Conservation (phyloP, 805 yeast species). For the Teunomyces kruisii region DNA sequence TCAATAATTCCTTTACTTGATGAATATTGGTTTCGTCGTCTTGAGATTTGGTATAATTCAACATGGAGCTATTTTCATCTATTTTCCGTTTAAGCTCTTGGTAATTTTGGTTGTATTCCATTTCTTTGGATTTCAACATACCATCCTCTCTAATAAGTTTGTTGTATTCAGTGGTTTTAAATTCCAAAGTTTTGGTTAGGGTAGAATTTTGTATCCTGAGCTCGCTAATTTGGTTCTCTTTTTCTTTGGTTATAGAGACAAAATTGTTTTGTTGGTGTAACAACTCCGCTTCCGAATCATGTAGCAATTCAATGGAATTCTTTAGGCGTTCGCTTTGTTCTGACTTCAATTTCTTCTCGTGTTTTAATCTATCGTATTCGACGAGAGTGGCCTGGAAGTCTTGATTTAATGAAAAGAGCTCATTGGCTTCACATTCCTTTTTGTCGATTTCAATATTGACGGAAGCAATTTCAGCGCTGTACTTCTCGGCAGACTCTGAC, state of each 20-base stretch:
- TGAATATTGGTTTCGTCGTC: background rate
- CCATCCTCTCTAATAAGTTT: conserved; percentile 53
- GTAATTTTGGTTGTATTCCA: conserved; percentile 25
- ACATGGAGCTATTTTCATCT: background rate
- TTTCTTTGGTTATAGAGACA: conserved; percentile 18
- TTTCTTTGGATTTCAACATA: conserved; percentile 46
- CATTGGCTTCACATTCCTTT: conserved; percentile 57
- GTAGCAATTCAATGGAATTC: conserved; percentile 45
- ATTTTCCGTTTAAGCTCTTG: background rate
- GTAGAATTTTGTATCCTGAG: conserved; percentile 4
- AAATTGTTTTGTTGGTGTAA: conserved; percentile 30
- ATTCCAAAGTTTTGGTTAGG: conserved; percentile 19
- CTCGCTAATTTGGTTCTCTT: conserved; percentile 13
- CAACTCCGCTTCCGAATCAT: conserved; percentile 38
- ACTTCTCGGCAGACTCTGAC: conserved; percentile 42
- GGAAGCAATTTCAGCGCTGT: conserved; percentile 45
- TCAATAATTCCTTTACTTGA: background rate
- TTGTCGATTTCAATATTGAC: conserved; percentile 51
- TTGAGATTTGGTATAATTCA: background rate
- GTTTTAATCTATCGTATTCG: conserved; percentile 56
- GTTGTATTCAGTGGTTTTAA: conserved; percentile 23
- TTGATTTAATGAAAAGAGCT: conserved; percentile 72
- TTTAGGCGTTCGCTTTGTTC: conserved; percentile 55
- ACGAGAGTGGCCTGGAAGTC: conserved; percentile 74
- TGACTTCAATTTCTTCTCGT: conserved; percentile 42